Conservation (phyloP, 2,329 filamentous ascomycete species). For the Cladophialophora immunda region DNA sequence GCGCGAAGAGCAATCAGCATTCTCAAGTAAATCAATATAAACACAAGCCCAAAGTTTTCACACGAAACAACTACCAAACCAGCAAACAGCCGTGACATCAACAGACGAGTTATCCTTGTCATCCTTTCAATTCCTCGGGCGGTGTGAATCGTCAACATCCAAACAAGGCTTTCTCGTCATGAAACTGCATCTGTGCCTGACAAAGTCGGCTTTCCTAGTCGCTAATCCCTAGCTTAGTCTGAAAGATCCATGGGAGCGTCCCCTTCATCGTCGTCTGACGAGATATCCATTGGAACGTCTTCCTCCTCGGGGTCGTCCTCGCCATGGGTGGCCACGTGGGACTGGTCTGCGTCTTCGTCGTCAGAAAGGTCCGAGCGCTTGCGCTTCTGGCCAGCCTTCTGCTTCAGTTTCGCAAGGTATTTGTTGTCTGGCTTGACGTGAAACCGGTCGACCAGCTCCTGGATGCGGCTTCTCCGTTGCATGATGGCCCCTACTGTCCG, state of each 20-base stretch:
- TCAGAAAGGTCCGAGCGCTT: constrained; percentile 10
- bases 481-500: constrained; percentile 26
- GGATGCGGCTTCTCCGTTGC: constrained; percentile 22
- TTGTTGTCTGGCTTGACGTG: constrained; percentile 14
- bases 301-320: not conserved
- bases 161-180: not conserved
- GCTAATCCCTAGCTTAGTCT: not conserved
- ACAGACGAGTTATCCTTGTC: not conserved
- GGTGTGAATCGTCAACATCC: not conserved
- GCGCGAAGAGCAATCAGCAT: not conserved
- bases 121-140: not conserved
- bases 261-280: not conserved
- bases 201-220: not conserved
- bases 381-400: constrained; percentile 13
- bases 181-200: not conserved
- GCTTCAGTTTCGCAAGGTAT: constrained; percentile 17
- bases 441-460: constrained; percentile 23
- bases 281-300: not conserved
- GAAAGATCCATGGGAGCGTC: not conserved
- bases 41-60: not conserved
- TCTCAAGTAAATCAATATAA: not conserved
- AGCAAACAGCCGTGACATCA: not conserved
- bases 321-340: not conserved
- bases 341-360: not conserved
- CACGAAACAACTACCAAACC: not conserved